These are phyloP conservation scores for Xylariomycetidae sp. DNA, from an alignment of 2,329 filamentous ascomycete species.

Conservation along the genomic window DNA sequence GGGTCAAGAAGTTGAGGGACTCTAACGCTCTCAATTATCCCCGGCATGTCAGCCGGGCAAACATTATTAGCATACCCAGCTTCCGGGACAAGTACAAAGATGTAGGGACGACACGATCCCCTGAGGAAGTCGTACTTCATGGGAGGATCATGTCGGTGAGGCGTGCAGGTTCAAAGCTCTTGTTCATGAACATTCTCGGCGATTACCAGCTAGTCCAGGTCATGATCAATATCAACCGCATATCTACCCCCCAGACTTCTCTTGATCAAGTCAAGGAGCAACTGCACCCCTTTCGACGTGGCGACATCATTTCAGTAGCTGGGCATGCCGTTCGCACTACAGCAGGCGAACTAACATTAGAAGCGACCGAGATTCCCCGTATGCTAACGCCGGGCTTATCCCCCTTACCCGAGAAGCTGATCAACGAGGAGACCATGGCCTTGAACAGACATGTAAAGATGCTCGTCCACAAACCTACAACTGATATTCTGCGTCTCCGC, in stretches of 20 bases:
- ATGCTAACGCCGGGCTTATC: slow-evolving; percentile 76
- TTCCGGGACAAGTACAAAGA: slow-evolving; percentile 32
- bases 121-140: slow-evolving; percentile 27
- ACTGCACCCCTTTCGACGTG: slow-evolving; percentile 65
- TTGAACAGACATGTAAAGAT: slow-evolving; percentile 82
- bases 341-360: slow-evolving; percentile 72
- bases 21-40: slow-evolving; percentile 53
- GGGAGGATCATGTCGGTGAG: slow-evolving; percentile 26
- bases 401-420: slow-evolving; percentile 67
- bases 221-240: slow-evolving; percentile 61
- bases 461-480: slow-evolving; percentile 65
- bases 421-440: slow-evolving; percentile 66
- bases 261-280: slow-evolving; percentile 52
- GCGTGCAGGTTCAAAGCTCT: slow-evolving; percentile 62
- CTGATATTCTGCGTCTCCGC: slow-evolving; percentile 69
- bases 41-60: slow-evolving; percentile 32
- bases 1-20: slow-evolving; percentile 49
- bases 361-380: slow-evolving; percentile 62
- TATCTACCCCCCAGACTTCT: slow-evolving; percentile 35
- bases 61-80: slow-evolving; percentile 31
- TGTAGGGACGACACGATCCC: slow-evolving; percentile 13
- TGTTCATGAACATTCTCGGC: slow-evolving; percentile 78
- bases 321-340: slow-evolving; percentile 66
- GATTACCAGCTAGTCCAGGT: slow-evolving; percentile 70
- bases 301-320: slow-evolving; percentile 66